Evolutionary conservation across 2,329 filamentous ascomycete genomes (phyloP).

Genomic region (Verticillium albo-atrum): DNA sequence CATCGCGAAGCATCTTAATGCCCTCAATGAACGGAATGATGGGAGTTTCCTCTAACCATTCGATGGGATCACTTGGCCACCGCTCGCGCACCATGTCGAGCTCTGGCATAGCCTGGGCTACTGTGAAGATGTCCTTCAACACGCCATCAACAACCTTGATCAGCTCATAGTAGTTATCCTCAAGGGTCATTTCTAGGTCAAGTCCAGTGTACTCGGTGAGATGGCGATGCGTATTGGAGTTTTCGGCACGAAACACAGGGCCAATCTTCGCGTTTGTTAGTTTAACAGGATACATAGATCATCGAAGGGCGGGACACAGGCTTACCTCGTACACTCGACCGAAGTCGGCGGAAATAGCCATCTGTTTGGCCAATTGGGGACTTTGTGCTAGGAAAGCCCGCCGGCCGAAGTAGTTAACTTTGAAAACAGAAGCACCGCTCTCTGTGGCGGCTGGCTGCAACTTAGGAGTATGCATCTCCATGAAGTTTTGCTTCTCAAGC

Average conservation of each 20-base stretch:
- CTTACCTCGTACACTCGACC: constrained; percentile 74
- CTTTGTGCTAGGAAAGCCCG: constrained; percentile 87
- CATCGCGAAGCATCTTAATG: constrained; percentile 76
- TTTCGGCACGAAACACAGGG: constrained; percentile 88
- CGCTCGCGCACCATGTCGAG: constrained; percentile 76
- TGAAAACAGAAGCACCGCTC: constrained; percentile 87
- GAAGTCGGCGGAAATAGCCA: constrained; percentile 86
- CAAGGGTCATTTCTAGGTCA: constrained; percentile 89
- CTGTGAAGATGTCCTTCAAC: constrained; percentile 66
- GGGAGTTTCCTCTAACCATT: constrained; percentile 82
- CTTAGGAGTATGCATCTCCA: constrained; percentile 93
- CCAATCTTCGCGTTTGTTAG: constrained; percentile 46
- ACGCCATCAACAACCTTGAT: constrained; percentile 72
- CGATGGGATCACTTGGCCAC: constrained; percentile 81
- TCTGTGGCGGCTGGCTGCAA: constrained; percentile 87
- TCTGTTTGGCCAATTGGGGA: constrained; percentile 88
- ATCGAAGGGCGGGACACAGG: not conserved
- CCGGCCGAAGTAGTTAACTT: constrained; percentile 85
- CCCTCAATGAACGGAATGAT: constrained; percentile 76
- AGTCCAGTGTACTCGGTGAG: constrained; percentile 92
- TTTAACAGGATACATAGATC: not conserved
- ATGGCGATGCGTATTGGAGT: constrained; percentile 92
- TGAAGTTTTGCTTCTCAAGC: constrained; percentile 72
- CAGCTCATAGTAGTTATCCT: constrained; percentile 85
- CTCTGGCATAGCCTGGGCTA: constrained; percentile 51